Conservation (phyloP, 345 rosid species). For the Aquilaria malaccensis region DNA sequence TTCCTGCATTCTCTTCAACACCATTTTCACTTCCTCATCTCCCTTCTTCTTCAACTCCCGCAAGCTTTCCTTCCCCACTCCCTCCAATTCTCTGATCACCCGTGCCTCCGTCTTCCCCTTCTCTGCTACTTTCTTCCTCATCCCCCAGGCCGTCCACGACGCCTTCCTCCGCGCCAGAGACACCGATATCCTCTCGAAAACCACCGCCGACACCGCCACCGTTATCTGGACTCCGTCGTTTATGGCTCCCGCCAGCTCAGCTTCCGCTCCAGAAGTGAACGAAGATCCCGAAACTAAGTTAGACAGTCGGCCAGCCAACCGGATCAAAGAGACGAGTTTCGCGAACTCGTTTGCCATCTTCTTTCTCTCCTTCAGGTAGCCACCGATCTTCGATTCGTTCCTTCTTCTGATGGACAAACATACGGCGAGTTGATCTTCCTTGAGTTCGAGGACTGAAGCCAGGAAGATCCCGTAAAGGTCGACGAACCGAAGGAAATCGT, state of each 20-base stretch:
- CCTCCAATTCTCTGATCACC: constrained; percentile 31
- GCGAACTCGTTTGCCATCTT: constrained; percentile 33
- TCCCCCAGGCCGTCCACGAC: constrained; percentile 20
- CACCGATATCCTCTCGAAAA: constrained; percentile 30
- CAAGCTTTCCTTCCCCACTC: constrained; percentile 24
- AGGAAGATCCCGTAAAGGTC: constrained; percentile 57
- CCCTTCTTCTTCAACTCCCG: constrained; percentile 38
- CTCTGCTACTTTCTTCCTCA: constrained; percentile 20
- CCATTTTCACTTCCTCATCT: constrained; percentile 38
- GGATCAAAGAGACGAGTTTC: constrained; percentile 23
- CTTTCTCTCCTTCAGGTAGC: constrained; percentile 27
- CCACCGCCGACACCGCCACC: constrained; percentile 28
- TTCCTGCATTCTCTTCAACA: constrained; percentile 33
- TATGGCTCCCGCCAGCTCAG: constrained; percentile 25
- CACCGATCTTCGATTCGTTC: constrained; percentile 32
- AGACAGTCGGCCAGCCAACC: constrained; percentile 11
- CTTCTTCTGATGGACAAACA: constrained; percentile 43
- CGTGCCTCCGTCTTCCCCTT: constrained; percentile 20
- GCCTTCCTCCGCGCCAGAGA: constrained; percentile 24
- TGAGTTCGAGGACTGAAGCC: constrained; percentile 26
- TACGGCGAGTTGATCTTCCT: constrained; percentile 41
- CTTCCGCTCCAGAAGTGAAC: constrained; percentile 12
- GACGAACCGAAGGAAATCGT: constrained; percentile 41
- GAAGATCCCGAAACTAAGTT: constrained; percentile 4
- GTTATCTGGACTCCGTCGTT: constrained; percentile 34